Evolutionary conservation across 2,329 filamentous ascomycete species (phyloP), one percentile per base, ranked within the genome.

Genomic region (Niveomyces coronatus): DNA sequence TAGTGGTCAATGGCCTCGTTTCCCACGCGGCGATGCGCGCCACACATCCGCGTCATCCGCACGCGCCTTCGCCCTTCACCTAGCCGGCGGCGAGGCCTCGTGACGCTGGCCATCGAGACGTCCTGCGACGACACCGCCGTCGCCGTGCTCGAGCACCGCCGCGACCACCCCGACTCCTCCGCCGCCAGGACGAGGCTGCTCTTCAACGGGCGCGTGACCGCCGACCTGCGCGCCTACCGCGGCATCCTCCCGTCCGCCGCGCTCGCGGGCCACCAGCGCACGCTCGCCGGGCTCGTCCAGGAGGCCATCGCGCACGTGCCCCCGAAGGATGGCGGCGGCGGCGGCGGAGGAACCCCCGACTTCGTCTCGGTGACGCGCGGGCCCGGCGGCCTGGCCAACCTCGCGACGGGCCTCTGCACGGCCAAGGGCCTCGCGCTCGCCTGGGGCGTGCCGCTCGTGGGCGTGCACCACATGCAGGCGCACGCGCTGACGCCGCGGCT

Each of bases 391-490:
- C 65, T 74, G 20, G 71, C 81, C 5, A 86, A 85, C 50, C 68
- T 98, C 20, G 71, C 77, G 15, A 77, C 81, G 13, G 91, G 91
- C 0, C 58, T 96, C 9, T 79, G 86, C 53, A 80, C 79, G 16
- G 91, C 86, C 14, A 96, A 96, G 60, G 91, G 87, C 0, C 70
- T 96, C 15, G 78, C 88, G 0, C 68, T 84, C 15, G 87, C 85
- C 26, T 94, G 85, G 85, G 71, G 78, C 46, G 71, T 87, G 26
- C 88, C 89, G 3, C 64, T 96, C 22, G 58, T 96, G 1, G 91
- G 79, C 1, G 84, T 95, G 1, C 84, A 98, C 57, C 91, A 98
- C 59, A 96, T 98, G 91, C 88, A 95, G 57, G 91, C 88, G 9
- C 91, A 98, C 59, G 82, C 91, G 14, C 64, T 98, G 45, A 96